phyloP scores from a whole-genome alignment of 2,329 filamentous ascomycete species.

The Sporothrix euskadiensis region DNA sequence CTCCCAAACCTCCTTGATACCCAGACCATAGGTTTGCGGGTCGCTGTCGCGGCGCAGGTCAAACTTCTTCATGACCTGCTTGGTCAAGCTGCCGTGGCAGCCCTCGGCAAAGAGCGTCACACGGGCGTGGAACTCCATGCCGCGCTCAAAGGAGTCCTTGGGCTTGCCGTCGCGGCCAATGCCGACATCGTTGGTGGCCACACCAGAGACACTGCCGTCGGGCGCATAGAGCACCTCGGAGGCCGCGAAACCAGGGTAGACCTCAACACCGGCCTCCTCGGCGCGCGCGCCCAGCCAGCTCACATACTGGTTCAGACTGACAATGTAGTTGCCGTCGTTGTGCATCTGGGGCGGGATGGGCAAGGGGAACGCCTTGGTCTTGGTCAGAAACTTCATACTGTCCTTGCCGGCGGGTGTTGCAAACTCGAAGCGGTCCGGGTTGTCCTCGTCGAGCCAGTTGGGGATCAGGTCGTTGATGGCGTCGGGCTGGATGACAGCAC shows the following conservation, averaged over 20 bases:
- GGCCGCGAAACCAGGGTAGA: slow-evolving; percentile 94
- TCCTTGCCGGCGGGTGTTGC: slow-evolving; percentile 82
- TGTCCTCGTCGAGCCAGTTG: slow-evolving; percentile 88
- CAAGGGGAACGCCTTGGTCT: slow-evolving; percentile 73
- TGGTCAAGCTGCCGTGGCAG: slow-evolving; percentile 91
- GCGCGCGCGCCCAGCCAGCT: slow-evolving; percentile 95
- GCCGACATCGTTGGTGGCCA: slow-evolving; percentile 93
- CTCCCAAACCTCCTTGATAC: slow-evolving; percentile 97
- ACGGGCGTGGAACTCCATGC: slow-evolving; percentile 96
- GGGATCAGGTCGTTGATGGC: slow-evolving; percentile 88
- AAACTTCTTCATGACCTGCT: slow-evolving; percentile 93
- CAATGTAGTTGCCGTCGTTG: slow-evolving; percentile 97
- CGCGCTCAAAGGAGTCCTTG: slow-evolving; percentile 89
- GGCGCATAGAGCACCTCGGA: slow-evolving; percentile 84
- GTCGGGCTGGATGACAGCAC: slow-evolving; percentile 88
- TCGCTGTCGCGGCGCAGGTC: slow-evolving; percentile 86
- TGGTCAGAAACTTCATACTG: slow-evolving; percentile 91
- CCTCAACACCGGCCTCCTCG: slow-evolving; percentile 93
- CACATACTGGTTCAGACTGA: slow-evolving; percentile 90
- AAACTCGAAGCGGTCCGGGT: slow-evolving; percentile 82
- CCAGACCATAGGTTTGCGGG: slow-evolving; percentile 91
- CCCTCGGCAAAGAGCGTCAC: slow-evolving; percentile 92
- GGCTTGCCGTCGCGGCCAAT: slow-evolving; percentile 78
- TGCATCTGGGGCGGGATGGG: slow-evolving; percentile 95
- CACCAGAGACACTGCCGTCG: slow-evolving; percentile 87